Evolutionary conservation across 768 basidiomycete species (phyloP), one percentile per base, ranked within the genome.

Genomic region (Lactifluus pinguis): DNA sequence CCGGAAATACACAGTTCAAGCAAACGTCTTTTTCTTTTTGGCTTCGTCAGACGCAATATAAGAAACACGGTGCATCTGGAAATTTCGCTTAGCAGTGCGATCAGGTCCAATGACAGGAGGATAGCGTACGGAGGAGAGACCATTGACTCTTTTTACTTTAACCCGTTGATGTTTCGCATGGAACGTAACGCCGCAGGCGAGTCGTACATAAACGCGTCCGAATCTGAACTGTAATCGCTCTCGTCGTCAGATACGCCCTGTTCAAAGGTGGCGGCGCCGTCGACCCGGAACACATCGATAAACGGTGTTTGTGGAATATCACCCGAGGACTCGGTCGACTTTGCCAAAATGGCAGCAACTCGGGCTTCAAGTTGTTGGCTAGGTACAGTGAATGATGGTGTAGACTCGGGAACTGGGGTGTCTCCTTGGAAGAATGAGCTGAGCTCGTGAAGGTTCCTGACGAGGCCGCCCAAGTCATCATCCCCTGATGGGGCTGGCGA

Each of bases 301-400:
- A 88, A 89, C 3, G 89, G 89, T n/a, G 89, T 91, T 65, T 84
- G 84, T 2, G 89, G 89, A 17, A 80, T 74, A 65, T 85, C 86
- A 30, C 62, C 66, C 9, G 76, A 75, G 15, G 78, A 67, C 49
- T 79, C 81, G 2, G 82, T 85, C n/a, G 87, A 89, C 72, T 89
- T 87, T 41, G 88, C 88, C 25, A 91, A 80, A 65, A 91, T 91
- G 30, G 87, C 87, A 6, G 89, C 89, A 7, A 90, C 87, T 15
- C 86, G 81, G 48, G 87, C 89, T 70, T 89, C 88, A 4, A 90
- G 72, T 59, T 80, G 80, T 55, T 82, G 78, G 63, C 80, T 84
- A 1, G 83, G 85, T 45, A 79, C 62, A 54, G 76, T 77, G 62
- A 69, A 63, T 2, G 67, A 54, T 7, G 67, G 56, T 3, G 49